These are phyloP conservation scores for Salvia sclarea DNA, from an alignment of 305 asterid species.

Conservation along the genomic window DNA sequence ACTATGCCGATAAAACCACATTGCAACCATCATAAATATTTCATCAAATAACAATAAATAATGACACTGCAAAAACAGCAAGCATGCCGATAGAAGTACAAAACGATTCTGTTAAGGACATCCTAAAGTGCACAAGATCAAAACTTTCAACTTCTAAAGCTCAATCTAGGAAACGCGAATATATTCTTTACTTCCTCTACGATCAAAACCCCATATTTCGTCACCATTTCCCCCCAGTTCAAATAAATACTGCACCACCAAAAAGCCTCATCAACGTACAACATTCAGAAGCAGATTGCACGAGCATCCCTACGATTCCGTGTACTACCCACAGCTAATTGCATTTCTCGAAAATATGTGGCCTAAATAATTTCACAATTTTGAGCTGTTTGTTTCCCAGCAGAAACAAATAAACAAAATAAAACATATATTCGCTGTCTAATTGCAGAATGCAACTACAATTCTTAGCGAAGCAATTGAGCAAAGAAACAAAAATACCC, in stretches of 20 bases:
- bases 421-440: neutral
- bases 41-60: constrained; percentile 9
- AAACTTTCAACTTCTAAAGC: constrained; percentile 2
- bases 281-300: constrained; percentile 27
- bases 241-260: constrained; percentile 4
- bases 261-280: constrained; percentile 22
- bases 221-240: constrained; percentile 24
- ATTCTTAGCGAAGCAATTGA: neutral
- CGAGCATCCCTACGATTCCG: constrained; percentile 28
- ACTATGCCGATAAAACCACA: constrained; percentile 12
- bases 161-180: neutral
- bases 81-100: constrained; percentile 2
- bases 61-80: constrained; percentile 5
- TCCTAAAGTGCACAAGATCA: constrained; percentile 23
- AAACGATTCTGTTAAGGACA: neutral
- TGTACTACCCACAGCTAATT: constrained; percentile 22
- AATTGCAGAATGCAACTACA: constrained; percentile 27
- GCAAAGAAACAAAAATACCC: constrained; percentile 27
- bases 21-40: constrained; percentile 21
- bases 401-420: too few relatives aligned
- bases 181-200: neutral
- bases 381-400: neutral
- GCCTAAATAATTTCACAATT: constrained; percentile 8
- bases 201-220: constrained; percentile 25
- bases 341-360: constrained; percentile 22